These are phyloP conservation scores for Escallonia herrerae DNA, from an alignment of 129 eudicot genomes.

Conservation along the genomic window DNA sequence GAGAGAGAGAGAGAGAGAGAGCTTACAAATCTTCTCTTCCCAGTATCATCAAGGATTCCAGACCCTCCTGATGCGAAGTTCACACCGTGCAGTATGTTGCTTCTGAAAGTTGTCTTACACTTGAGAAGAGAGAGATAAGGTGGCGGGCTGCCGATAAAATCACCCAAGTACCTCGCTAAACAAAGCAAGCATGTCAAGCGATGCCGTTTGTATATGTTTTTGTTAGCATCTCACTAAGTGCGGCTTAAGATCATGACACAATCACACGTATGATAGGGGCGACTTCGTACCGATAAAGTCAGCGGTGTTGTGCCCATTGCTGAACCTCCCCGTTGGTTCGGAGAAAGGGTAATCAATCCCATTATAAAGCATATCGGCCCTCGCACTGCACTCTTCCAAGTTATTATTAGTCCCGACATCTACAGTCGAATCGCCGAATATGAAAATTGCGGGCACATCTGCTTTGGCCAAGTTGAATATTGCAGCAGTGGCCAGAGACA, in stretches of 20 bases:
- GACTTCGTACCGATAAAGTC: slow-evolving; percentile 33
- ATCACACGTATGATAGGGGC: no score
- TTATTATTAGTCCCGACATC: slow-evolving; percentile 59
- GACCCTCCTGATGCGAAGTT: slow-evolving; percentile 58
- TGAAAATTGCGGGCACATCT: slow-evolving; percentile 15
- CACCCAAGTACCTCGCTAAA: slow-evolving; percentile 29
- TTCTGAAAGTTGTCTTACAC: slow-evolving; percentile 11
- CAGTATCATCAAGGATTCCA: slow-evolving; percentile 28
- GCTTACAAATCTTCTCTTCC: slow-evolving; percentile 18
- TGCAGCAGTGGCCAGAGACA: slow-evolving; percentile 2
- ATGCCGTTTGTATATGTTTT: no score
- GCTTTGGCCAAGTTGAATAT: slow-evolving; percentile 1
- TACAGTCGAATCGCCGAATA: slow-evolving; percentile 47
- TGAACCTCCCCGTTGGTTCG: slow-evolving; percentile 41
- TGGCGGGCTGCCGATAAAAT: slow-evolving; percentile 33
- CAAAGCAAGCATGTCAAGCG: no score
- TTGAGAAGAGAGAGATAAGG: slow-evolving; percentile 37
- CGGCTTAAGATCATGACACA: no score
- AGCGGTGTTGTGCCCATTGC: slow-evolving; percentile 37
- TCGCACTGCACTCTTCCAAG: slow-evolving; percentile 19
- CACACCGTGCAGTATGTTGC: slow-evolving; percentile 34
- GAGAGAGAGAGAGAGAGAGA: no score
- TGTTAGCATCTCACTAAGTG: no score
- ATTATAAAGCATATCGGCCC: slow-evolving; percentile 36
- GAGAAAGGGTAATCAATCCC: slow-evolving; percentile 46